Conservation (phyloP, 2,329 filamentous ascomycete species). For the Colletotrichum orchidophilum region DNA sequence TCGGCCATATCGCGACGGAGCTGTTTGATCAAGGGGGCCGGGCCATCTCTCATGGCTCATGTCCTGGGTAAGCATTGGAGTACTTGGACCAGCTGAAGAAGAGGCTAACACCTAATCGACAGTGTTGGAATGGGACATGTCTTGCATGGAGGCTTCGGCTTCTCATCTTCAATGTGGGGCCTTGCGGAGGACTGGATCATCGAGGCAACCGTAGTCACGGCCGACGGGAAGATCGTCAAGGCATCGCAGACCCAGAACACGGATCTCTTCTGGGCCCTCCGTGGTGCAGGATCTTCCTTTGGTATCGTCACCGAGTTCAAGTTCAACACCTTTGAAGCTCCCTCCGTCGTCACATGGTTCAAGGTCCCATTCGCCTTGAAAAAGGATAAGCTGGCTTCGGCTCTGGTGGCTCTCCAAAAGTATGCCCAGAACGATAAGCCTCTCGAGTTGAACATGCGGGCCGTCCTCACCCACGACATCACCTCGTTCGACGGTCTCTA, state of each 20-base stretch:
- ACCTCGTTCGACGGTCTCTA: slow-evolving; percentile 42
- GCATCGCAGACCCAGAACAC: slow-evolving; percentile 45
- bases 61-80: slow-evolving; percentile 54
- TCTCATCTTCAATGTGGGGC: slow-evolving; percentile 37
- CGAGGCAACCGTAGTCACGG: slow-evolving; percentile 48
- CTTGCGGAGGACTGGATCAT: slow-evolving; percentile 47
- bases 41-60: slow-evolving; percentile 61
- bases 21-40: slow-evolving; percentile 49
- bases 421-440: slow-evolving; percentile 34
- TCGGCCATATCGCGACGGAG: slow-evolving; percentile 56
- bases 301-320: slow-evolving; percentile 51
- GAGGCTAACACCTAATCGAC: not conserved
- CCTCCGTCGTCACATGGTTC: slow-evolving; percentile 43
- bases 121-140: slow-evolving; percentile 52
- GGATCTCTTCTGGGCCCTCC: slow-evolving; percentile 55
- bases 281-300: slow-evolving; percentile 53
- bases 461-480: slow-evolving; percentile 19
- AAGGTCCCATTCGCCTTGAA: slow-evolving; percentile 3
- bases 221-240: slow-evolving; percentile 44
- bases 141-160: slow-evolving; percentile 52
- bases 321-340: slow-evolving; percentile 50
- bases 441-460: slow-evolving; percentile 42
- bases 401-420: slow-evolving; percentile 37
- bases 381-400: not conserved
- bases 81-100: not conserved